Base-by-base conservation (phyloP, 2,329 filamentous ascomycete species). In the Pseudogymnoascus sp. region DNA sequence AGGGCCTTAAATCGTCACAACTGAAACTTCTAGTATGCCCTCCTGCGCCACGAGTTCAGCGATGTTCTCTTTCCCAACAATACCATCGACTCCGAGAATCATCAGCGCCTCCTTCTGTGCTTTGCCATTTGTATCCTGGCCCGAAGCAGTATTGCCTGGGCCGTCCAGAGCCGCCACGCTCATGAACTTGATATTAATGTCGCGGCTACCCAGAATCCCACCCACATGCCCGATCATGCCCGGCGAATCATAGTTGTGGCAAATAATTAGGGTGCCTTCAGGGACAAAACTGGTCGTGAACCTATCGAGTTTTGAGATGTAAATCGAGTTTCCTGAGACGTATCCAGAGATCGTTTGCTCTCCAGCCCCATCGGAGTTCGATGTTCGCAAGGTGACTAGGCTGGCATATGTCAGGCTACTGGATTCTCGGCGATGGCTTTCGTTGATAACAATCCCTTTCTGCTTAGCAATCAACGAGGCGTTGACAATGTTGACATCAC, bases 151-250 rank as follows among this genome's bases (percentile, higher is more conserved):
- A 26, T 63, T 66, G 7, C 64, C 62, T 42, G 63, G 64, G 38
- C 64, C 35, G 44, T 70, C 69, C 66, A 89, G 72, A 14, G 79
- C 78, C 2, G 82, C 82, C 1, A 93, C 90, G 71, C 84, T 86
- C 90, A 93, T 95, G 72, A 87, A 92, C 53, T 82, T 83, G 73
- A 93, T 91, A 70, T 95, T 95, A 61, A 95, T 85, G 0, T 84
- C 85, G 38, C 88, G 82, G 38, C 80, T 80, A 0, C 90, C 90
- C 26, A 93, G 76, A 61, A 86, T 80, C 64, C 81, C 86, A 0
- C 90, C 90, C 2, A 95, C 90, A 38, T 86, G 85, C 1, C 90
- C 90, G 72, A 95, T 93, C 79, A 92, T 93, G 10, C 90, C 90
- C 0, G 89, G 89, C 67, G 86, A 82, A 71, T 95, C 90, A 70